A percentile compares a stretch with the other conserved stretches of the same genome.
Conservation (phyloP, 164 flowering plant genomes). For the Chimonanthus salicifolius region DNA sequence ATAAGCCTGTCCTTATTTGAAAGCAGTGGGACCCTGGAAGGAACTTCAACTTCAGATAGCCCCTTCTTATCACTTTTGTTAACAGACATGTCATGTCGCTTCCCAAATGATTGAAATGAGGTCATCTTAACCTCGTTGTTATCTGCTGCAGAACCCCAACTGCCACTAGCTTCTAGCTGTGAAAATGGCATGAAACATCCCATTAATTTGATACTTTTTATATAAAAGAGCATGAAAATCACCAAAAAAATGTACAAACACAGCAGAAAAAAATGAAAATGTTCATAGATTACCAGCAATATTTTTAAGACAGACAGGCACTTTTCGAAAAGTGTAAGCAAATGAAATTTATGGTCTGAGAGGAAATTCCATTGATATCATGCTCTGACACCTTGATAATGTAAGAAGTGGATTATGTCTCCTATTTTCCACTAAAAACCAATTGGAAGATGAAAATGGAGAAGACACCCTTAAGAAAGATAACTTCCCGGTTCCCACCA, state of each 20-base stretch:
- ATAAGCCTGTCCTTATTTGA: constrained; percentile 87
- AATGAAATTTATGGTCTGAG: too few species aligned
- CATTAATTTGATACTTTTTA: background rate
- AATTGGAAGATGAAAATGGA: too few species aligned
- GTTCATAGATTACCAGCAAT: too few species aligned
- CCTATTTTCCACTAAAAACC: too few species aligned
- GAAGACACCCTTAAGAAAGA: too few species aligned
- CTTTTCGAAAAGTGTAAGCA: too few species aligned
- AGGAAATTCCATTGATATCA: too few species aligned
- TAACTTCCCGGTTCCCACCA: too few species aligned
- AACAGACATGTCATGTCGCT: constrained; percentile 11
- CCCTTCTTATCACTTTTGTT: constrained; percentile 1
- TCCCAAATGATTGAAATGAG: constrained; percentile 10
- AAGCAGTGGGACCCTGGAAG: constrained; percentile 33
- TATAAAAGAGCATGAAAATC: background rate
- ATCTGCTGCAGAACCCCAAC: constrained; percentile 8
- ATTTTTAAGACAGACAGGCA: too few species aligned
- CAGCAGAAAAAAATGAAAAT: background rate
- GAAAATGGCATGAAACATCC: constrained; percentile 8
- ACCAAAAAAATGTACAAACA: background rate
- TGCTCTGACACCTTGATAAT: too few species aligned
- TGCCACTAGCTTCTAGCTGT: constrained; percentile 17
- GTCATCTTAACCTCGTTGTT: constrained; percentile 14
- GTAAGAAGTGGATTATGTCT: too few species aligned
- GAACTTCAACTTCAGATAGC: constrained; percentile 5